Evolutionary conservation across 768 basidiomycete species (phyloP), one percentile per base, ranked within the genome.

Genomic region (Lentinula edodes): DNA sequence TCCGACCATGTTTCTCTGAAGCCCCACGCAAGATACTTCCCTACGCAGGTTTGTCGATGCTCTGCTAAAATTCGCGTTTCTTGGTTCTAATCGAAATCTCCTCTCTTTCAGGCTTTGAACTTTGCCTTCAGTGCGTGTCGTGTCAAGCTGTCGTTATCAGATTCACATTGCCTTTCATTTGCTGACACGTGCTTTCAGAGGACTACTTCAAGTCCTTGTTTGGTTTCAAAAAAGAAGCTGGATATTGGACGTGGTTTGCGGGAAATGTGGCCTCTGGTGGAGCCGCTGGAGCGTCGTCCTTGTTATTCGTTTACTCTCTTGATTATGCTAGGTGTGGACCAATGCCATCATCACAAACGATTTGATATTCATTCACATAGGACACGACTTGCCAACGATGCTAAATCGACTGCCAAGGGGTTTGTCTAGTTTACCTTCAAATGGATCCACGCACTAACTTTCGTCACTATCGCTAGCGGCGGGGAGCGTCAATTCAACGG

Each of bases 291-390:
- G 97, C 97, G 63, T 91, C 95, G 12, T 98, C 96, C 28, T 81
- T 98, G 61, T 91, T 99, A 75, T 99, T 99, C 78, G 97, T 98
- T 76, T 99, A 99, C 87, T 99, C 97, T 43, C 89, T 98, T 65
- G 97, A 98, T 71, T 99, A 95, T 73, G 96, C 97, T 67, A 94
- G 46, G 46, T 48, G 46, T 20, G 20, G 3, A 20, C 8, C n/a
- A 6, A 9, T 48, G 15, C 15, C 9, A 12, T 5, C 23, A 23
- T 48, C n/a, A 18, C 9, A 8, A 20, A 18, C 9, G 46, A 48
- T 9, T 9, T n/a, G 4, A 48, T 48, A 8, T 20, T 48, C 18
- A 9, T 20, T 13, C 42, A 16, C 42, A 39, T n/a, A 48, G 97
- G 89, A 99, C 97, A 61, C 96, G 97, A 85, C 89, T 98, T 68